Base-by-base conservation (phyloP, 73 alveolate species). In the Paraurostyla sp. region DNA sequence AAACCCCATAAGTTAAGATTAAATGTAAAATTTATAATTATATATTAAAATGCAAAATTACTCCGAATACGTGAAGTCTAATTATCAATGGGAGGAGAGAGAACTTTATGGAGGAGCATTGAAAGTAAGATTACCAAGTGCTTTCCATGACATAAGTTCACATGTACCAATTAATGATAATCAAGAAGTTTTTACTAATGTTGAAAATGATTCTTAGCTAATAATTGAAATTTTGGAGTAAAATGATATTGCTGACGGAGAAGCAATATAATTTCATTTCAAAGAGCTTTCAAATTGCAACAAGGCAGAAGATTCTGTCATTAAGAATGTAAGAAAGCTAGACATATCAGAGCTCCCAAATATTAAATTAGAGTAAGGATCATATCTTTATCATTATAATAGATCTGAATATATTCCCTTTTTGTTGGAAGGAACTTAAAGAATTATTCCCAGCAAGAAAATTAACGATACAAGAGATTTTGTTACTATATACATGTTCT, bases 111-210 rank as follows among this genome's bases (percentile, higher is more conserved):
- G 82, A 38, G 82, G 82, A 38, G 82, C 58, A 18, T 30, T 65
- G 18, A 15, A 15, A 15, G 25, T 65, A 9, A 65, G 41, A 65
- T 30, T 65, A 16, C 82, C 82, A 6, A 36, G 13, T 0, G 38
- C 35, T 38, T 65, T 38, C 41, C 36, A 32, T 11, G 82, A 65
- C 25, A 65, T 65, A 65, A 76, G 90, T 35, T 38, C 57, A 1
- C 68, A 50, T 48, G 85, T 87, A 18, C 93, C 93, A 50, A 52
- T 87, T 7, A 57, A 35, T 16, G 93, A 87, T 45, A 73, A 87
- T 30, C 68, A 87, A 56, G 93, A 87, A 41, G 85, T 87, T 54
- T 87, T 65, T 46, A 62, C 83, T 48, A 85, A 87, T 71, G 83
- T 69, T 43, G 42, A 85, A 0, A 43, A 43, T 13, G 76, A 65